phyloP scores from a whole-genome alignment of 805 yeast genomes.

The Citeromyces matritensis region DNA sequence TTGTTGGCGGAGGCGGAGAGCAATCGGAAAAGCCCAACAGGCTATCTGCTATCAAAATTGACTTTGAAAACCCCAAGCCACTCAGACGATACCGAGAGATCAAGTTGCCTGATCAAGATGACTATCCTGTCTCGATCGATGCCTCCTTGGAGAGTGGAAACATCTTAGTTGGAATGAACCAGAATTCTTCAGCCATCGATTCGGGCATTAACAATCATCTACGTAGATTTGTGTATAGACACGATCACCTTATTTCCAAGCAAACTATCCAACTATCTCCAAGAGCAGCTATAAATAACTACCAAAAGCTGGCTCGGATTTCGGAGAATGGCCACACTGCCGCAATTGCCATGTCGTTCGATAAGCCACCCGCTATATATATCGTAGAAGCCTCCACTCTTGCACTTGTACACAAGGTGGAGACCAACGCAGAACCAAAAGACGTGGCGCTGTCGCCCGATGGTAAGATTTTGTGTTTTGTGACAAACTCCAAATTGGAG shows the following conservation, averaged over 20 bases:
- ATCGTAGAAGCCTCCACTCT: constrained; percentile 42
- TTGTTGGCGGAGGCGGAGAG: constrained; percentile 94
- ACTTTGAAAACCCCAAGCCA: constrained; percentile 15
- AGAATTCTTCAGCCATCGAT: constrained; percentile 39
- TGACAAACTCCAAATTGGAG: constrained; percentile 40
- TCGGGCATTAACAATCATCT: constrained; percentile 56
- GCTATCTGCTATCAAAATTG: constrained; percentile 42
- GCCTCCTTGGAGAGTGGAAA: constrained; percentile 22
- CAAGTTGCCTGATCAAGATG: constrained; percentile 47
- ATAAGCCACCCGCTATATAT: constrained; percentile 46
- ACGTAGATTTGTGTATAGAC: constrained; percentile 43
- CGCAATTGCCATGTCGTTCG: constrained; percentile 48
- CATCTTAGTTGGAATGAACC: constrained; percentile 68
- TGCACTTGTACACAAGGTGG: constrained; percentile 36
- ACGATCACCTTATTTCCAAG: constrained; percentile 45
- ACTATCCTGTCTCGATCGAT: constrained; percentile 79
- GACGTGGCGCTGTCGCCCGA: constrained; percentile 58
- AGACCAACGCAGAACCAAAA: constrained; percentile 35
- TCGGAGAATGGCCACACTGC: constrained; percentile 48
- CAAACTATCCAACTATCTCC: constrained; percentile 45
- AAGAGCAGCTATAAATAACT: constrained; percentile 33
- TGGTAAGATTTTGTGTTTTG: constrained; percentile 48
- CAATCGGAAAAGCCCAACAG: constrained; percentile 80
- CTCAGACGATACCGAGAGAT: constrained; percentile 49
- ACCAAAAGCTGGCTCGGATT: constrained; percentile 46